Conservation (phyloP, 177 flowering plant species). For the Tripterygium wilfordii region DNA sequence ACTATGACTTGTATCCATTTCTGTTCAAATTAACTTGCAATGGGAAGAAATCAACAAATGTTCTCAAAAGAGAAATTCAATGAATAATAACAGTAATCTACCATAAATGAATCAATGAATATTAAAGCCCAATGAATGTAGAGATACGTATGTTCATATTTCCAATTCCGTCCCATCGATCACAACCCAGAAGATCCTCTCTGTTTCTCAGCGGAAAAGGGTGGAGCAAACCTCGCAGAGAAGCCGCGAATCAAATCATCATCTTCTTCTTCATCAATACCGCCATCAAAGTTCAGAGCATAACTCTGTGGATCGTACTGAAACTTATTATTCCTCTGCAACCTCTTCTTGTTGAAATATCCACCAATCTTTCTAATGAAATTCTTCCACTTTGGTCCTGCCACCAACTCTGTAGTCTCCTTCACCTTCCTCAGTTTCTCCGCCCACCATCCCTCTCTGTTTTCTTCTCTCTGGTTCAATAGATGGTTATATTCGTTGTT, state of each 20-base stretch:
- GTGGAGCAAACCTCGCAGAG: conserved; percentile 26
- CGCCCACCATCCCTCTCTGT: neutral
- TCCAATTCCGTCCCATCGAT: too few species aligned
- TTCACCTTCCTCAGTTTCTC: conserved; percentile 20
- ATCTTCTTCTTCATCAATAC: conserved; percentile 11
- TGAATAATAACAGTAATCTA: too few species aligned
- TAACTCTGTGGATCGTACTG: conserved; percentile 47
- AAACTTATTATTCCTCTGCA: conserved; percentile 11
- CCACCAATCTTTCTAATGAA: conserved; percentile 32
- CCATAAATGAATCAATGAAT: too few species aligned
- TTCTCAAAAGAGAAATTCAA: too few species aligned
- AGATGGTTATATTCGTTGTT: conserved; percentile 1
- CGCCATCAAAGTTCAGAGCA: conserved; percentile 41
- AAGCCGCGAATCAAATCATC: too few species aligned
- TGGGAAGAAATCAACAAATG: too few species aligned
- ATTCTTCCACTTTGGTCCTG: conserved; percentile 55
- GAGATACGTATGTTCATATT: too few species aligned
- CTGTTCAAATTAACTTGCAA: too few species aligned
- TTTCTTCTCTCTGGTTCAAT: conserved; percentile 3
- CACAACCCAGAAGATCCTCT: neutral
- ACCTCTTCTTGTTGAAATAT: conserved; percentile 11
- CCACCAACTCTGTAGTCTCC: conserved; percentile 35
- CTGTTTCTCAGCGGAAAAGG: neutral
- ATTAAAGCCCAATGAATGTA: too few species aligned
- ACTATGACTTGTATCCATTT: too few species aligned